Base-by-base conservation (phyloP, 495 filamentous ascomycete genomes). In the Acidomyces sp. region DNA sequence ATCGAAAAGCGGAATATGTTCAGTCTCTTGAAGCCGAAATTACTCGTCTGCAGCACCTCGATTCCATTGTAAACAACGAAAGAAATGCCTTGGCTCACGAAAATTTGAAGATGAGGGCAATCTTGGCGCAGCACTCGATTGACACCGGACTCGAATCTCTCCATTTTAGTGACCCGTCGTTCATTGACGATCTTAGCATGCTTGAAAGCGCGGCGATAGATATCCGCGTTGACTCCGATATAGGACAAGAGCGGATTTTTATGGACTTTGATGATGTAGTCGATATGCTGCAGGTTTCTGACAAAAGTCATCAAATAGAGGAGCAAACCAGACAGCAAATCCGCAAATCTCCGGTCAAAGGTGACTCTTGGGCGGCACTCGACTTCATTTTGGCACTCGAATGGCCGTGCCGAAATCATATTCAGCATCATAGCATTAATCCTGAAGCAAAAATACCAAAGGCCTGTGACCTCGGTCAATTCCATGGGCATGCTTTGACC, bases 1-100 rank as follows among this genome's bases (percentile, higher is more conserved):
- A 45, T 21, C 34, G 43, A 11, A 39, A 50, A 21, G 41, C 20
- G 6, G 47, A 45, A 15, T 50, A 50, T 19, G 41, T 50, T 4
- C 41, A 46, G 17, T 21, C 34, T 3, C 35, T 50, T 9, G 47
- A 50, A 31, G 33, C 31, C 10, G 47, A 50, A 24, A 21, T 50
- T 18, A 37, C 27, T 21, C 21, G 40, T 4, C 34, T 39, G 19
- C 24, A 39, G 39, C 36, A 34, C 38, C 61, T 58, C 51, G 61
- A 62, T 52, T 41, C 63, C 58, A 23, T 42, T 11, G 35, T 41
- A 30, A 48, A 33, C 28, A 42, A 17, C 18, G 32, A 55, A 18
- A 48, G 43, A 37, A 46, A 29, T 30, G 26, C 39, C 7, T 29
- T 41, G 17, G 48, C 42, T 17, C 36, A 17, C 24, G 15, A 46